phyloP scores from a whole-genome alignment of 2,329 filamentous ascomycete genomes.

The Nothophoma quercina region DNA sequence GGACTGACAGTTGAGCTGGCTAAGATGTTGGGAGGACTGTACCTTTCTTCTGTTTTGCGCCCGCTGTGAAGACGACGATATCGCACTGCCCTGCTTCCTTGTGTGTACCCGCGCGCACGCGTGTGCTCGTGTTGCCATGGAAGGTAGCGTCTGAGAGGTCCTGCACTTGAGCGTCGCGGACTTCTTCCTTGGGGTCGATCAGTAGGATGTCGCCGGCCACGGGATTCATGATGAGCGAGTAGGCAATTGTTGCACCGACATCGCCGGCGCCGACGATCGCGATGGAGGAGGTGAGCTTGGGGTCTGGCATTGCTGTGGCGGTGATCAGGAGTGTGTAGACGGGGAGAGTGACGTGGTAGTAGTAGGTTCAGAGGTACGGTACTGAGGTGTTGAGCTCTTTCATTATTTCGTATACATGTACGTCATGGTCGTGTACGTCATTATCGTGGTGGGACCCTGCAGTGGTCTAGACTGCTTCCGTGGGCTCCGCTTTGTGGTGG shows the following conservation, averaged over 20 bases:
- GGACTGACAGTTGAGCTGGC: too few relatives aligned
- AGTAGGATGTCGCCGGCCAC: conserved; percentile 29
- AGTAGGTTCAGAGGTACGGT: too few relatives aligned
- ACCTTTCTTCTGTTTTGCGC: conserved; percentile 34
- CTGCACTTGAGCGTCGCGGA: conserved; percentile 30
- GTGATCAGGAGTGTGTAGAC: neutral
- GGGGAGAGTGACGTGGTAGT: neutral
- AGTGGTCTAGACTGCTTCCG: conserved; percentile 1
- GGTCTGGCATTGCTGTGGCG: conserved; percentile 16
- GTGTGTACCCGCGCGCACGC: conserved; percentile 29
- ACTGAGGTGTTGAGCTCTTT: neutral
- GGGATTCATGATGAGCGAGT: conserved; percentile 34
- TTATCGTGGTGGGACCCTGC: conserved; percentile 10
- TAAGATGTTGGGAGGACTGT: neutral
- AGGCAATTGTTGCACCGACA: conserved; percentile 34
- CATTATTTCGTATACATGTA: conserved; percentile 8
- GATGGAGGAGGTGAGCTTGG: conserved; percentile 30
- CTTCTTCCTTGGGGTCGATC: conserved; percentile 32
- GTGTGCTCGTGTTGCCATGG: conserved; percentile 27
- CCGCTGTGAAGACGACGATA: conserved; percentile 30
- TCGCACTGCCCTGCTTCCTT: conserved; percentile 34
- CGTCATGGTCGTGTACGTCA: conserved; percentile 20
- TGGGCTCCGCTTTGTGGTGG: neutral
- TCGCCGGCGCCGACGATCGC: conserved; percentile 34
- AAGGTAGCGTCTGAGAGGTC: conserved; percentile 25